Evolutionary conservation across 768 basidiomycete species (phyloP).

Genomic region (Cystofilobasidium capitatum): DNA sequence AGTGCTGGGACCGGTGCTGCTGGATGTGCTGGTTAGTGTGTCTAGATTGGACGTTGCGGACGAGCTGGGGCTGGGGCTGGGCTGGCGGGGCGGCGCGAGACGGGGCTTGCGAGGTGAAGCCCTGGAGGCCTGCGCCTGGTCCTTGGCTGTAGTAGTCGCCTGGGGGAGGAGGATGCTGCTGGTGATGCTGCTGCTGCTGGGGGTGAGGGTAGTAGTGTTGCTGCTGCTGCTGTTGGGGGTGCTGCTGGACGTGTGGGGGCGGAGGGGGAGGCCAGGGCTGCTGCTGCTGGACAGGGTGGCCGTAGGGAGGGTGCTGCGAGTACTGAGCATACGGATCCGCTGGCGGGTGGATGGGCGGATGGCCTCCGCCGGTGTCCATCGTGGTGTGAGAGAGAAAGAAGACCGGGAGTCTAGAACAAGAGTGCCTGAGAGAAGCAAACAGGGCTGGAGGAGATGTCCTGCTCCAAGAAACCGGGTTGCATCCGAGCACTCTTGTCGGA

Average conservation of each 20-base stretch:
- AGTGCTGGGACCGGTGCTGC: not conserved
- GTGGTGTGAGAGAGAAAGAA: not conserved
- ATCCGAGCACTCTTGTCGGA: no score
- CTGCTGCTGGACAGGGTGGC: not conserved
- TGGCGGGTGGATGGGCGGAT: not conserved
- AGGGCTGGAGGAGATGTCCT: no score
- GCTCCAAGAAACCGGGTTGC: no score
- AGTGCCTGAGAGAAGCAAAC: not conserved
- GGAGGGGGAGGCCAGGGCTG: not conserved
- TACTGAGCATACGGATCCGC: not conserved
- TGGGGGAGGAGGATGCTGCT: not conserved
- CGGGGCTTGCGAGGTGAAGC: not conserved
- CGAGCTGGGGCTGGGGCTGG: not conserved
- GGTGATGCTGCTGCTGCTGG: slow-evolving; percentile 1
- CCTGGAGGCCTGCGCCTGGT: not conserved
- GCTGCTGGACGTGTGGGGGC: not conserved
- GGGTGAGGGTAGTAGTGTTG: not conserved
- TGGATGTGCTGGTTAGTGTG: no score
- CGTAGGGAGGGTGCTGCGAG: not conserved
- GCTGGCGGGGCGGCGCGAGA: not conserved
- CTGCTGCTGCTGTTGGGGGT: not conserved
- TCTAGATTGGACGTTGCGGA: not conserved
- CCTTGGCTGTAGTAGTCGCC: not conserved
- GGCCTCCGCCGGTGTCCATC: not conserved
- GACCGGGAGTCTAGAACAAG: not conserved